phyloP scores from a whole-genome alignment of 768 basidiomycete genomes.

The Auricularia cornea region DNA sequence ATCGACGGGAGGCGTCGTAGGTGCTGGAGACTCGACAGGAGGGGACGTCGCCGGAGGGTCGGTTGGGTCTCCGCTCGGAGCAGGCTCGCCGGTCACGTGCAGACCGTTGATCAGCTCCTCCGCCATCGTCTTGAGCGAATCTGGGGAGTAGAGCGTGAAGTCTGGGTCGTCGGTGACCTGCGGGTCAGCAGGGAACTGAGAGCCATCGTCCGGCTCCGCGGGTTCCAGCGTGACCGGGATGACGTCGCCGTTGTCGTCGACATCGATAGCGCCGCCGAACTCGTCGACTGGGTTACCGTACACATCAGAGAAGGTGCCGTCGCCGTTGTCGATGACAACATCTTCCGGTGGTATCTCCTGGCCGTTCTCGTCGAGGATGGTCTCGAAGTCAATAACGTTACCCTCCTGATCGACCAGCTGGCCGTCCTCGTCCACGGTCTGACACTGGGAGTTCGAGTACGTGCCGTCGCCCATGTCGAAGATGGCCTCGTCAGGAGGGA shows the following conservation, averaged over 20 bases:
- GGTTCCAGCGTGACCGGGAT: background rate
- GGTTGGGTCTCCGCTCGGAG: background rate
- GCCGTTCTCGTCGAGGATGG: background rate
- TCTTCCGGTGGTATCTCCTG: background rate
- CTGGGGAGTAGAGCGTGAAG: background rate
- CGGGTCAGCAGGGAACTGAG: background rate
- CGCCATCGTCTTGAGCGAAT: background rate
- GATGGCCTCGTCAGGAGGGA: background rate
- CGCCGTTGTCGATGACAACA: background rate
- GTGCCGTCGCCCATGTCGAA: background rate
- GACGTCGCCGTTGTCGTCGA: background rate
- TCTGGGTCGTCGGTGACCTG: background rate
- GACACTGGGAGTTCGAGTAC: background rate
- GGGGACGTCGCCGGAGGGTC: too few relatives aligned
- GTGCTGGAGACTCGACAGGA: too few relatives aligned
- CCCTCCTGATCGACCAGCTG: background rate
- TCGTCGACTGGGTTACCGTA: background rate
- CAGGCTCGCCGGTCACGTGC: background rate
- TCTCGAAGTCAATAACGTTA: background rate
- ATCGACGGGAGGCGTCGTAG: too few relatives aligned
- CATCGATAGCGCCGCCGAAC: background rate
- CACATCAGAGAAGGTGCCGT: background rate
- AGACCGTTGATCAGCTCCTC: background rate
- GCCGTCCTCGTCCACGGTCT: background rate
- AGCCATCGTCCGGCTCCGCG: background rate